A percentile compares a stretch with the other conserved stretches of the same genome.
phyloP scores from a whole-genome alignment of 2,329 filamentous ascomycete species.

The Raffaelea albimanens region DNA sequence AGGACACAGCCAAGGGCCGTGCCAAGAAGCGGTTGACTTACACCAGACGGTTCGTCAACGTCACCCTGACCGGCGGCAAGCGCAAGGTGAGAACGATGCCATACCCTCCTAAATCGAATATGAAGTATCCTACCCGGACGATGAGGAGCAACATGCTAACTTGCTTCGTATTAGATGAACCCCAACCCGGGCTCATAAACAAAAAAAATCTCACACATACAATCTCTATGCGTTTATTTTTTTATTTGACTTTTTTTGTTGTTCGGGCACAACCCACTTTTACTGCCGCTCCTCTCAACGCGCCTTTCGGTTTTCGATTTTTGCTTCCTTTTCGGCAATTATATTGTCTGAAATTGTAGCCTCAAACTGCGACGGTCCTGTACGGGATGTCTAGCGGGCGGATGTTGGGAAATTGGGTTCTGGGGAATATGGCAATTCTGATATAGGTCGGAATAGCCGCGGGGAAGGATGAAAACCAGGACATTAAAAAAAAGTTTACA shows the following conservation, averaged over 20 bases:
- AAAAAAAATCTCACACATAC: not conserved
- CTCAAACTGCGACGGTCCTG: no score
- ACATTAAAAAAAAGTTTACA: no score
- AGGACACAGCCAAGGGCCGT: constrained; percentile 66
- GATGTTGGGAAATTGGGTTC: no score
- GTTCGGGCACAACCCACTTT: not conserved
- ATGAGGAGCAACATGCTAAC: not conserved
- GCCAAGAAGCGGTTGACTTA: constrained; percentile 95
- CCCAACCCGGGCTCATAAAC: constrained; percentile 15
- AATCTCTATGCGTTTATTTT: not conserved
- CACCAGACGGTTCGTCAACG: constrained; percentile 97
- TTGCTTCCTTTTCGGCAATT: no score
- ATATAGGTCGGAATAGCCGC: no score
- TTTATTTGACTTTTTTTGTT: constrained; percentile 1
- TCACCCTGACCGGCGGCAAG: constrained; percentile 88
- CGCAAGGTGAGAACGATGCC: constrained; percentile 77
- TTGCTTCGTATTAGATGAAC: constrained; percentile 14
- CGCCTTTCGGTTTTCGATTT: no score
- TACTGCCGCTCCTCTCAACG: no score
- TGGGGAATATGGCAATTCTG: no score
- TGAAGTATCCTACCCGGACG: not conserved
- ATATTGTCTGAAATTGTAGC: no score
- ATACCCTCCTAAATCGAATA: no score
- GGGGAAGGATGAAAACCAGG: no score
- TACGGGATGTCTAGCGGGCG: no score